These are phyloP conservation scores for Penicillium samsonianum DNA, from an alignment of 495 filamentous ascomycete species.

Conservation along the genomic window DNA sequence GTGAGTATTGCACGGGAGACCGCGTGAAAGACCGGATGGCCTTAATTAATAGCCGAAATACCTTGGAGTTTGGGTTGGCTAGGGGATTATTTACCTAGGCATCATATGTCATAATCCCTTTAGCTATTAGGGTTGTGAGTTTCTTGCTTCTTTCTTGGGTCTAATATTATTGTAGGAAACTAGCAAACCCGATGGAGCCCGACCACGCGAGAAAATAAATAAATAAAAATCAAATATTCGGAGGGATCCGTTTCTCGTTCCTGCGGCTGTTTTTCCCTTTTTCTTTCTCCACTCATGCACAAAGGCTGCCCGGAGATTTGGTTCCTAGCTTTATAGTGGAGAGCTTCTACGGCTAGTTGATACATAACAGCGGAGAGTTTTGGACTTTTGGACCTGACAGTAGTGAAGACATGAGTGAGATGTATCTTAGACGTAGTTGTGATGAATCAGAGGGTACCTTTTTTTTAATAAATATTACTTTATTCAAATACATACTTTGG, in stretches of 20 bases:
- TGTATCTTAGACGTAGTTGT: constrained; percentile 22
- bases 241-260: constrained; percentile 35
- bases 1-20: constrained; percentile 20
- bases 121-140: constrained; percentile 17
- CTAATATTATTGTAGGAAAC: constrained; percentile 12
- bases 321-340: constrained; percentile 31
- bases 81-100: constrained; percentile 25
- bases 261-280: constrained; percentile 29
- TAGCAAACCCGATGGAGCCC: constrained; percentile 25
- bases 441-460: constrained; percentile 23
- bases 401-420: constrained; percentile 9
- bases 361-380: constrained; percentile 4
- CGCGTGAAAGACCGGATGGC: constrained; percentile 19
- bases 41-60: constrained; percentile 21
- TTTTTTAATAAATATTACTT: too few relatives aligned
- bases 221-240: constrained; percentile 18
- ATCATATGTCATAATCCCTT: constrained; percentile 28
- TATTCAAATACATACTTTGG: too few relatives aligned
- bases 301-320: constrained; percentile 28
- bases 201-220: constrained; percentile 29
- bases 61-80: constrained; percentile 14
- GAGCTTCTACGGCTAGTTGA: constrained; percentile 18
- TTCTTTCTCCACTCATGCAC: constrained; percentile 27
- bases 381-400: constrained; percentile 1
- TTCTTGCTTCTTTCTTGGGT: not conserved